These are phyloP conservation scores for Debaryomyces psychrophilus DNA, from an alignment of 1,139 yeast species.

Conservation along the genomic window DNA sequence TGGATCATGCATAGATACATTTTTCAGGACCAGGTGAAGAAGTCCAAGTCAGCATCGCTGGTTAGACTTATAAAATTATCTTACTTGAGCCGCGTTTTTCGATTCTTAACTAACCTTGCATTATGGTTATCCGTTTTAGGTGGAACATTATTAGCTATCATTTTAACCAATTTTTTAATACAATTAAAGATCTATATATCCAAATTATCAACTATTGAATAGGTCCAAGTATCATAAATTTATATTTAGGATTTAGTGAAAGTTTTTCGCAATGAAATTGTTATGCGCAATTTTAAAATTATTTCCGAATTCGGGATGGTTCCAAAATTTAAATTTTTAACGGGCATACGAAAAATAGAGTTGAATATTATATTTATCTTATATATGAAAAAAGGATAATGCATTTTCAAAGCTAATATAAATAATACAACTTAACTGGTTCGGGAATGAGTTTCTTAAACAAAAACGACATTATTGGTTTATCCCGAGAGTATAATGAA, in stretches of 20 bases:
- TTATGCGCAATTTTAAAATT: not conserved
- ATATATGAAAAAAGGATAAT: not conserved
- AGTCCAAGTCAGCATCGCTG: not conserved
- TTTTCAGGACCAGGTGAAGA: not conserved
- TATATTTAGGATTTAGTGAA: not conserved
- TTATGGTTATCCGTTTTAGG: slow-evolving; percentile 9
- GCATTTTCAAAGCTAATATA: not conserved
- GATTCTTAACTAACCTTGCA: slow-evolving; percentile 1
- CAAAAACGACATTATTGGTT: not conserved
- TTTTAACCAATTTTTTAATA: slow-evolving; percentile 8
- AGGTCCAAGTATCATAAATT: not conserved
- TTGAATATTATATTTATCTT: not conserved
- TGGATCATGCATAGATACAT: not conserved
- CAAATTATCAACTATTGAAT: not conserved
- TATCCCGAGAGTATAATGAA: not conserved
- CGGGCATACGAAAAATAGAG: not conserved
- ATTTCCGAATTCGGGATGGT: slow-evolving; percentile 3
- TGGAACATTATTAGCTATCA: slow-evolving; percentile 10
- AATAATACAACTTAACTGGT: not conserved
- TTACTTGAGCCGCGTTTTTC: not conserved
- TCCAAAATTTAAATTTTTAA: not conserved
- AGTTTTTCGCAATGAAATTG: not conserved
- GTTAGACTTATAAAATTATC: not conserved
- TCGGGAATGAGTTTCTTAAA: not conserved
- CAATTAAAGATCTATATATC: slow-evolving; percentile 7